Evolutionary conservation across 306 rosid genomes (phyloP).

Genomic region (Cucurbita pepo): DNA sequence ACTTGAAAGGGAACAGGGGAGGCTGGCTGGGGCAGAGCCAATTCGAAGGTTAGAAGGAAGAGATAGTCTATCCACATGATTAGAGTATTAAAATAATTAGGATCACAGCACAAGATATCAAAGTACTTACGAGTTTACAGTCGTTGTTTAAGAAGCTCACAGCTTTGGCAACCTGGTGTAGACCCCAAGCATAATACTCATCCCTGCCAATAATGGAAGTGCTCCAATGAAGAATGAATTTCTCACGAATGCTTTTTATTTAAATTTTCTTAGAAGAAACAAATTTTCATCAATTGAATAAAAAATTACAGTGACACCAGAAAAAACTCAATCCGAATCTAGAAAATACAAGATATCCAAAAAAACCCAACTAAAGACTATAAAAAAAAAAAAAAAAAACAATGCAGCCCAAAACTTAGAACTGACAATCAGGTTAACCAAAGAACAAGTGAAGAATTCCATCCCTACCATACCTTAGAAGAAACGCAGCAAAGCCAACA

Average conservation of each 20-base stretch:
- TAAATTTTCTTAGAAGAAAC: not conserved
- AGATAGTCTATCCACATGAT: not conserved
- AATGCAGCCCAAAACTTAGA: not conserved
- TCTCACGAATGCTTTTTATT: not conserved
- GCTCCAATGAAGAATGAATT: not conserved
- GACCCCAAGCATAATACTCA: constrained; percentile 96
- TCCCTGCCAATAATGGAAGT: constrained; percentile 35
- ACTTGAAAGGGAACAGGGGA: not conserved
- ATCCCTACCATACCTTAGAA: not conserved
- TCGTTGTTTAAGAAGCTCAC: constrained; percentile 97
- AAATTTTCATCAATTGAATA: not conserved
- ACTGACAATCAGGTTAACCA: not conserved
- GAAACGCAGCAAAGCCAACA: not conserved
- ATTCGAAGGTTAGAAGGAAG: not conserved
- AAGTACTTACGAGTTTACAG: constrained; percentile 56
- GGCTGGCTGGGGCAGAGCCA: not conserved
- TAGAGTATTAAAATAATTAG: not conserved
- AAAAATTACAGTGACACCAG: not conserved
- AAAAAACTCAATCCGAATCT: not conserved
- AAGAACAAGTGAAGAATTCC: not conserved
- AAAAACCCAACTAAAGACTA: not conserved
- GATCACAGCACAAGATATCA: not conserved
- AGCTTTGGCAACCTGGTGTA: constrained; percentile 84
- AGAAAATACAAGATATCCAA: not conserved
- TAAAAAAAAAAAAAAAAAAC: not conserved